These are phyloP conservation scores for Zhuliangozyma parablackwelliae DNA, from an alignment of 1,139 yeast species.

Conservation along the genomic window DNA sequence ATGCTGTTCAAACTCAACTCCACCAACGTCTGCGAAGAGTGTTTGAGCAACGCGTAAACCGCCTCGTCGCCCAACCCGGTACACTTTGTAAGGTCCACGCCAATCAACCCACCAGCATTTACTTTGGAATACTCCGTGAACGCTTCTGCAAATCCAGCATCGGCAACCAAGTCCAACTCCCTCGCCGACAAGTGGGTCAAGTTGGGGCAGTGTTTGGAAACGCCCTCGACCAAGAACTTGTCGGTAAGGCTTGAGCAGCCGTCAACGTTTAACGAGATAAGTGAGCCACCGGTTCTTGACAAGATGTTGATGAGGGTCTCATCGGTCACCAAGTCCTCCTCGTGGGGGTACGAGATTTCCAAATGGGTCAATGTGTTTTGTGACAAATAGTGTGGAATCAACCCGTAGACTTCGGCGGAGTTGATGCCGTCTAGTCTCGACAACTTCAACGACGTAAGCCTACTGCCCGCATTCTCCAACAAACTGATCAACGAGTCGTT, in stretches of 20 bases:
- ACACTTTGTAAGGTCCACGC: constrained; percentile 65
- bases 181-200: constrained; percentile 51
- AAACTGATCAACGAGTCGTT: constrained; percentile 61
- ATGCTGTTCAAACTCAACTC: constrained; percentile 70
- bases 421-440: constrained; percentile 71
- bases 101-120: constrained; percentile 55
- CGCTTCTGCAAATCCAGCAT: constrained; percentile 57
- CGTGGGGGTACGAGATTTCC: constrained; percentile 65
- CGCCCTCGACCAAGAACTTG: constrained; percentile 51
- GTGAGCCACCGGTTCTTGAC: constrained; percentile 57
- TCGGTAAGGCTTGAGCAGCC: constrained; percentile 77
- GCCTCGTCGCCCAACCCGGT: constrained; percentile 59
- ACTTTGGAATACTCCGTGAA: constrained; percentile 39
- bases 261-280: constrained; percentile 57
- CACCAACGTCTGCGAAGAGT: constrained; percentile 63
- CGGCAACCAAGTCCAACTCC: constrained; percentile 57
- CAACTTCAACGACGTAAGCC: constrained; percentile 45
- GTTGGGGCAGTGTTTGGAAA: constrained; percentile 53
- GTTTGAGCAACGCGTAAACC: constrained; percentile 54
- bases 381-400: constrained; percentile 58
- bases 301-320: constrained; percentile 63
- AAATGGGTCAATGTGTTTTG: constrained; percentile 46
- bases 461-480: constrained; percentile 57
- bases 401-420: constrained; percentile 53
- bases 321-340: constrained; percentile 66